These are phyloP conservation scores for Pisolithus microcarpus DNA, from an alignment of 768 basidiomycete genomes.

Conservation along the genomic window DNA sequence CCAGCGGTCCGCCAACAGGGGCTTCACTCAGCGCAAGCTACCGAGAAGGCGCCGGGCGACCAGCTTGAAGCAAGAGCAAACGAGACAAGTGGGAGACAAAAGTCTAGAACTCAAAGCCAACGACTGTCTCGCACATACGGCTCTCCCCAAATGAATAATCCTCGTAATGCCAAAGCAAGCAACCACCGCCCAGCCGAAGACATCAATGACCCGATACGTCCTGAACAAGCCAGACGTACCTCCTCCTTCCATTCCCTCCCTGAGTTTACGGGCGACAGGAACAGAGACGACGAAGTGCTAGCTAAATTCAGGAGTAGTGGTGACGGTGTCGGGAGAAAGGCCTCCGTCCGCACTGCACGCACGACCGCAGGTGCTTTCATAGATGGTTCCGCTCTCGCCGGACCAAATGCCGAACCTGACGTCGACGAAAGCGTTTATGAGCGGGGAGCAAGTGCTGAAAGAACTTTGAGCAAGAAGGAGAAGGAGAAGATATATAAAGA, in stretches of 20 bases:
- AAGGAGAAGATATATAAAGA: conserved; percentile 43
- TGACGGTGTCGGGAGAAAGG: conserved; percentile 9
- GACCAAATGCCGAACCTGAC: conserved; percentile 38
- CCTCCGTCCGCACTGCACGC: conserved; percentile 18
- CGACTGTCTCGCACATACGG: neutral
- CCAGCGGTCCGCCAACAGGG: neutral
- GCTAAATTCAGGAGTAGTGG: neutral
- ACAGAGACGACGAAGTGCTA: conserved; percentile 1
- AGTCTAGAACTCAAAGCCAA: neutral
- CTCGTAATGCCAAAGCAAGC: neutral
- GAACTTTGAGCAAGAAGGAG: conserved; percentile 42
- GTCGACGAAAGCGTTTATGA: conserved; percentile 34
- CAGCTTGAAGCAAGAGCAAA: neutral
- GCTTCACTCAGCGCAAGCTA: neutral
- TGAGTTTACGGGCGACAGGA: conserved; percentile 1
- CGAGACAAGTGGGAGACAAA: conserved; percentile 1
- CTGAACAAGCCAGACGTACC: neutral
- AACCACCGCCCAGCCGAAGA: neutral
- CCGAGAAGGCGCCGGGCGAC: neutral
- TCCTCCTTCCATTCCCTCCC: conserved; percentile 23
- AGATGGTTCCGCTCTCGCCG: conserved; percentile 47
- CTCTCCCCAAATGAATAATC: neutral
- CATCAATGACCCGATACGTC: neutral
- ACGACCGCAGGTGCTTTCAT: conserved; percentile 34
- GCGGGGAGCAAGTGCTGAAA: conserved; percentile 43